These are phyloP conservation scores for Nannizzia gypsea DNA, from an alignment of 2,329 filamentous ascomycete genomes.

Conservation along the genomic window DNA sequence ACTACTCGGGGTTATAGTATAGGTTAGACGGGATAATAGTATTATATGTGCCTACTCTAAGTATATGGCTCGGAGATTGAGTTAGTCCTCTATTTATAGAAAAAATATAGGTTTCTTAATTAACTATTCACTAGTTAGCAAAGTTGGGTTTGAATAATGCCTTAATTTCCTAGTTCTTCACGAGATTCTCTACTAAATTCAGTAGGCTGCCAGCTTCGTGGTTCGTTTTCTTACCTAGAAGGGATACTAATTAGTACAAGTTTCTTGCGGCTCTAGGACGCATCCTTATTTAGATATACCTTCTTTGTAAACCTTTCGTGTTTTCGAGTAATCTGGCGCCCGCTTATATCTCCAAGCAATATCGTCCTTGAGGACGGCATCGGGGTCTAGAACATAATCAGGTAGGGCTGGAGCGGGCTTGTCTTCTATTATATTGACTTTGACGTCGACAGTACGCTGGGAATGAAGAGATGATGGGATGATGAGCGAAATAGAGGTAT, in stretches of 20 bases:
- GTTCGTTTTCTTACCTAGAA: constrained; percentile 46
- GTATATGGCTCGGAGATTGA: constrained; percentile 51
- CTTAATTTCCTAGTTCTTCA: constrained; percentile 64
- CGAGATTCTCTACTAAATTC: constrained; percentile 54
- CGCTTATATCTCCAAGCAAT: constrained; percentile 50
- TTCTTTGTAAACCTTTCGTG: constrained; percentile 46
- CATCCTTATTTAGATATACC: too few relatives aligned
- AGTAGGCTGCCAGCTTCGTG: constrained; percentile 48
- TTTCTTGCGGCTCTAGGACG: too few relatives aligned
- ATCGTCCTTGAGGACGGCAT: constrained; percentile 47
- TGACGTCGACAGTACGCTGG: too few relatives aligned
- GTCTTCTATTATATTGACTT: neutral
- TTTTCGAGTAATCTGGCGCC: constrained; percentile 54
- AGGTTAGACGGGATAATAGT: constrained; percentile 52
- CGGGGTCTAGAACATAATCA: constrained; percentile 48
- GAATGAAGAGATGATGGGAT: too few relatives aligned
- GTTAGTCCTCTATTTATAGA: constrained; percentile 50
- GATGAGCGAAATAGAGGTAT: too few relatives aligned
- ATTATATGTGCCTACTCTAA: constrained; percentile 57
- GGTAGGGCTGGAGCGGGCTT: constrained; percentile 37
- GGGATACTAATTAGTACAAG: too few relatives aligned
- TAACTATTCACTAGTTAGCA: constrained; percentile 54
- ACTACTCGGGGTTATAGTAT: constrained; percentile 51
- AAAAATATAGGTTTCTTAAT: constrained; percentile 49
- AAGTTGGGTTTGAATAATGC: constrained; percentile 54